phyloP scores from a whole-genome alignment of 179 eudicot genomes.

The Drosera spatulata region DNA sequence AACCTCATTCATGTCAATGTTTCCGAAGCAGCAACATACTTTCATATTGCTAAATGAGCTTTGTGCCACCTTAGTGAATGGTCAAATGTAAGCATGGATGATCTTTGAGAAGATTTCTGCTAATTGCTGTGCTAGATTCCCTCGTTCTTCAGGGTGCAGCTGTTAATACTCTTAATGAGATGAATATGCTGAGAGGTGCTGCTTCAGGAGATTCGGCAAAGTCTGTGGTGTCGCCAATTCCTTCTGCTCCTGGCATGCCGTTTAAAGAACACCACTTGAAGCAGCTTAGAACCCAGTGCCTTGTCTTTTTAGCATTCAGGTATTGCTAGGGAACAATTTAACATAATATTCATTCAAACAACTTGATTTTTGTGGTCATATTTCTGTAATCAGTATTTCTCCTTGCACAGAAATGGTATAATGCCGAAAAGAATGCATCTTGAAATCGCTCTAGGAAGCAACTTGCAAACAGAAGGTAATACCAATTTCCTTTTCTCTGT shows the following conservation, averaged over 20 bases:
- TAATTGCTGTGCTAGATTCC: slow-evolving; percentile 6
- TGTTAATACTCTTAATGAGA: slow-evolving; percentile 28
- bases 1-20: too few relatives aligned
- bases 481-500: not conserved
- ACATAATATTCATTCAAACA: not conserved
- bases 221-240: slow-evolving; percentile 31
- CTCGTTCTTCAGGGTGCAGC: slow-evolving; percentile 34
- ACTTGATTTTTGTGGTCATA: not conserved
- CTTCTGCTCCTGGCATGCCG: slow-evolving; percentile 45
- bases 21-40: too few relatives aligned
- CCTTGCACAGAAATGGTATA: slow-evolving; percentile 58
- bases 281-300: slow-evolving; percentile 98
- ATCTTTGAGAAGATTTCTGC: not conserved
- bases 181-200: slow-evolving; percentile 34
- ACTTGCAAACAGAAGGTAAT: slow-evolving; percentile 59
- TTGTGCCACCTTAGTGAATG: too few relatives aligned
- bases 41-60: too few relatives aligned
- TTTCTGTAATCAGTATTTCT: slow-evolving; percentile 6
- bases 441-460: slow-evolving; percentile 86
- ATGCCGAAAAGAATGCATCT: slow-evolving; percentile 85
- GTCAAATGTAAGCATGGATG: too few relatives aligned
- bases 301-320: slow-evolving; percentile 94
- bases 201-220: slow-evolving; percentile 60
- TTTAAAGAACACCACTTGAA: slow-evolving; percentile 92
- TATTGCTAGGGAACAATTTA: slow-evolving; percentile 10